Evolutionary conservation across 2,329 filamentous ascomycete genomes (phyloP).

Genomic region (Blastomyces emzantsi): DNA sequence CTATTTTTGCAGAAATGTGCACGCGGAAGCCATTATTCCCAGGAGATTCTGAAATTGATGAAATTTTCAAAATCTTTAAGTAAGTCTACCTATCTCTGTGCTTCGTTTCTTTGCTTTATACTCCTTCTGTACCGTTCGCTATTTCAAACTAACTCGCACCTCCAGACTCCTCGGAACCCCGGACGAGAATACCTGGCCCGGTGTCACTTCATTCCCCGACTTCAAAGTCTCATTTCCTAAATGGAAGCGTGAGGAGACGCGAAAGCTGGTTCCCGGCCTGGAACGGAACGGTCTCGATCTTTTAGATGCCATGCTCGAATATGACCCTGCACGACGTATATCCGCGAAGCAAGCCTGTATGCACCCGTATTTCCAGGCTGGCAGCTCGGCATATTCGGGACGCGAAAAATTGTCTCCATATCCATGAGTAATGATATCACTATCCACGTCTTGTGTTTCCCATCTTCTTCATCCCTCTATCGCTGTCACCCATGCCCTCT

Average conservation of each 20-base stretch:
- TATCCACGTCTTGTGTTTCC: neutral
- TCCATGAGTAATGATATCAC: constrained; percentile 26
- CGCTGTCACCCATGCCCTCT: neutral
- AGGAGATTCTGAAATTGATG: constrained; percentile 85
- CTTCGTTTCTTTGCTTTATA: neutral
- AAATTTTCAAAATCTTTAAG: constrained; percentile 94
- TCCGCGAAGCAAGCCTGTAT: constrained; percentile 80
- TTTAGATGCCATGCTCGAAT: constrained; percentile 64
- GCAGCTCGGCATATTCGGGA: constrained; percentile 41
- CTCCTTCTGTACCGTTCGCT: neutral
- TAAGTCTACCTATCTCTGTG: constrained; percentile 35
- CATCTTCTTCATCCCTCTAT: neutral
- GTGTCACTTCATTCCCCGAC: constrained; percentile 88
- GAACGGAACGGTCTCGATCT: constrained; percentile 50
- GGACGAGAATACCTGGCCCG: constrained; percentile 72
- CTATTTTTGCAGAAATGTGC: constrained; percentile 96
- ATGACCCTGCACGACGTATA: constrained; percentile 77
- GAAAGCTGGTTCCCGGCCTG: constrained; percentile 60
- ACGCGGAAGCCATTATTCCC: constrained; percentile 88
- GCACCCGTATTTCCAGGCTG: constrained; percentile 68
- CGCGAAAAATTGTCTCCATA: constrained; percentile 32
- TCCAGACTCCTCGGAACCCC: constrained; percentile 69
- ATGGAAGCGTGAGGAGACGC: constrained; percentile 64
- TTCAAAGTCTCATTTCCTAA: constrained; percentile 90
- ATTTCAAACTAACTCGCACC: constrained; percentile 7